Base-by-base conservation (phyloP, 176 grass and related monocot species). In the Avena sativa region DNA sequence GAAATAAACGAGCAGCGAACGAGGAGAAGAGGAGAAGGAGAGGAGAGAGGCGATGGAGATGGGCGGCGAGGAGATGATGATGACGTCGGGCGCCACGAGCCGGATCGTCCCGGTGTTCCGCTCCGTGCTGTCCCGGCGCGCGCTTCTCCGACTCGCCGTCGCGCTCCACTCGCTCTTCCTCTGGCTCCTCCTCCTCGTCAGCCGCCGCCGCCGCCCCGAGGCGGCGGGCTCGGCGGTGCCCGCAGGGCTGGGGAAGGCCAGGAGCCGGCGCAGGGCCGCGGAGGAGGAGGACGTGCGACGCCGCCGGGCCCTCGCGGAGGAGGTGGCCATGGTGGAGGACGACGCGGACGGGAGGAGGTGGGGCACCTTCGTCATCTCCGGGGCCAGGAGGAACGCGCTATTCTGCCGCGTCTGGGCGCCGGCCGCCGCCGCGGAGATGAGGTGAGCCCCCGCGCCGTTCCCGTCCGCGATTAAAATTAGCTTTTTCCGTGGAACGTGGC, bases 31-130 rank as follows among this genome's bases (percentile, higher is more conserved):
- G 34, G 9, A 17, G 67, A 40, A 34, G 2, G 4, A 12, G 21
- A 26, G 61, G 28, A 9, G 62, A 10, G 8, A 40, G 19, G 58
- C 20, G 69, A 84, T 73, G 75, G 79, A 70, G 38, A 46, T 53
- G 60, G 19, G 79, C 36, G 56, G 82, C 12, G 20, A 92, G 66
- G 92, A 89, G 85, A 71, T 91, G 83, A 90, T 94, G 79, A 91
- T 94, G 79, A 99, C 97, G 13, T 99, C 97, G 74, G 97, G 97
- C 38, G 97, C 97, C 28, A 99, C 92, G 85, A 73, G 92, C 44
- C 86, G 97, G 75, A 96, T 99, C 89, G 93, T 96, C 73, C 94
- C 94, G 36, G 90, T 99, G 6, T 89, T 96, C 79, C 92, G 89
- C 23, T 93, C 94, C 46, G 82, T 99, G 32, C 85, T 90, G 13